Evolutionary conservation across 2,329 filamentous ascomycete genomes (phyloP).

Genomic region (Colletotrichum gloeosporioides): DNA sequence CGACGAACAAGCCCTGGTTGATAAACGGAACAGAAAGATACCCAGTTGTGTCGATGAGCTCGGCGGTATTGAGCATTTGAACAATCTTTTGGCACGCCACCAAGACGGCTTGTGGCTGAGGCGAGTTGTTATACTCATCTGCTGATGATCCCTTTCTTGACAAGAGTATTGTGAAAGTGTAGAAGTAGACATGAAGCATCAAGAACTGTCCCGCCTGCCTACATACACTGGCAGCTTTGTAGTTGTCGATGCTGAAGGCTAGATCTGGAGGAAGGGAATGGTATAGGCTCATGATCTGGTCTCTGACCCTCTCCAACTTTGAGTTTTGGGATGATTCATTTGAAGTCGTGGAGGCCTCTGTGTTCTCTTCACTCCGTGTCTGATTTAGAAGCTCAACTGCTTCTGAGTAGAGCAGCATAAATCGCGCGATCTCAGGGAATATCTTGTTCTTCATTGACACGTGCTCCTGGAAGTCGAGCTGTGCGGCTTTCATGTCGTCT

Average conservation of each 20-base stretch:
- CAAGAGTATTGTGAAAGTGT: background rate
- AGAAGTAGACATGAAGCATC: background rate
- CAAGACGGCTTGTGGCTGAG: background rate
- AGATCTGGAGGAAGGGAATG: background rate
- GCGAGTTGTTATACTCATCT: background rate
- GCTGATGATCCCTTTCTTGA: background rate
- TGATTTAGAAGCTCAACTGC: background rate
- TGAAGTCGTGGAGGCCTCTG: background rate
- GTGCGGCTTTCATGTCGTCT: background rate
- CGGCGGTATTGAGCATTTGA: background rate
- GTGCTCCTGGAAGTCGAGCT: background rate
- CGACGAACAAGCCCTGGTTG: background rate
- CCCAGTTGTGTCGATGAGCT: background rate
- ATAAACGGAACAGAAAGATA: background rate
- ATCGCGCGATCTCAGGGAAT: background rate
- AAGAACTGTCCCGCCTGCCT: background rate
- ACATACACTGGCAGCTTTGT: background rate
- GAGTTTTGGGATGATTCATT: background rate
- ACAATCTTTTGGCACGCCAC: background rate
- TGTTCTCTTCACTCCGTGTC: background rate
- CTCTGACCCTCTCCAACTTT: background rate
- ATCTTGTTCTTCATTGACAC: background rate
- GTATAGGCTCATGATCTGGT: background rate
- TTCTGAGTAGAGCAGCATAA: background rate
- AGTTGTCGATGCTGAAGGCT: background rate